Conservation (phyloP, 1,284 basidiomycete species). For the Sporisorium iseilematis-ciliati region DNA sequence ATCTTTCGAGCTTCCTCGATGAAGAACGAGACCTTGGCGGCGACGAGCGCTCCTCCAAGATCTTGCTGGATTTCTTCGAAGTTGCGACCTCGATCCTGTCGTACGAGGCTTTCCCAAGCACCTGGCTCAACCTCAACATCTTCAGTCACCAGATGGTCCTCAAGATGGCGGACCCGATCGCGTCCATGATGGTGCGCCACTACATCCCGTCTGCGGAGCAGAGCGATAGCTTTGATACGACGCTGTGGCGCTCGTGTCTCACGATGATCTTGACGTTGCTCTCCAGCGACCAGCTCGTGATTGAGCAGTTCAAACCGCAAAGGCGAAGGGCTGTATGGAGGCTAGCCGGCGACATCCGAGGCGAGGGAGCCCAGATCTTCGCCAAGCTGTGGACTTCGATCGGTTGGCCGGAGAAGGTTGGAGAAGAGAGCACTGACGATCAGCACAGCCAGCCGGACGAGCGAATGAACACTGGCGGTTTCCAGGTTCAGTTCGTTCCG, state of each 20-base stretch:
- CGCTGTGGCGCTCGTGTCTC: constrained; percentile 85
- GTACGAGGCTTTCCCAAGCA: constrained; percentile 88
- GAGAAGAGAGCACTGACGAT: constrained; percentile 22
- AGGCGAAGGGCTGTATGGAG: constrained; percentile 95
- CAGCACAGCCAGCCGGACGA: constrained; percentile 32
- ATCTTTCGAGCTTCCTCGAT: constrained; percentile 81
- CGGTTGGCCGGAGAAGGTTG: constrained; percentile 52
- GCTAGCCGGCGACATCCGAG: constrained; percentile 91
- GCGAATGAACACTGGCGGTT: constrained; percentile 63
- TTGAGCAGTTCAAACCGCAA: constrained; percentile 93
- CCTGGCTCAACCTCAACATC: constrained; percentile 93
- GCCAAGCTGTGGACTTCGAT: constrained; percentile 88
- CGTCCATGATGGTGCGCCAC: constrained; percentile 80
- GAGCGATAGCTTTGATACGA: constrained; percentile 79
- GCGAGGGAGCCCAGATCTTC: constrained; percentile 88
- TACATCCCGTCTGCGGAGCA: constrained; percentile 80
- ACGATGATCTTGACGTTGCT: constrained; percentile 85
- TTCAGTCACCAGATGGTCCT: constrained; percentile 88
- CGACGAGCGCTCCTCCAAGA: constrained; percentile 73
- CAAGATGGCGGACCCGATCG: constrained; percentile 86
- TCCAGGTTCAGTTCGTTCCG: constrained; percentile 72
- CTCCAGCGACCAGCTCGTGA: constrained; percentile 88
- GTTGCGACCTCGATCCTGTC: constrained; percentile 85
- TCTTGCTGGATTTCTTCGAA: constrained; percentile 84
- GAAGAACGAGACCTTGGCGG: constrained; percentile 64